Evolutionary conservation across 1,139 yeast species (phyloP), one percentile per base, ranked within the genome.

Genomic region (Zygosaccharomyces pseudobailii): DNA sequence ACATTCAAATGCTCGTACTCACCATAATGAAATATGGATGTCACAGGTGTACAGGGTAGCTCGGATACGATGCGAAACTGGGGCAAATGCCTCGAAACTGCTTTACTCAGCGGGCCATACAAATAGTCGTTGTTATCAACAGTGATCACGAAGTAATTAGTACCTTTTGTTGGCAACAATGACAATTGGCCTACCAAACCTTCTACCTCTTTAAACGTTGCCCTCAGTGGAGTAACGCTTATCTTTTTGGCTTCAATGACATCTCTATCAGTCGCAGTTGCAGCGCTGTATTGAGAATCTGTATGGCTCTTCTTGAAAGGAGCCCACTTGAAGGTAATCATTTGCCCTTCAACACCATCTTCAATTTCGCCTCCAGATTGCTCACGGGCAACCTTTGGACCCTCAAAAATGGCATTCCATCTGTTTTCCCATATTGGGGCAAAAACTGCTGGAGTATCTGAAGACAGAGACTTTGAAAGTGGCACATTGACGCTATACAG

Each of bases 1-100:
- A 89, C 77, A 60, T 90, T 87, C 23, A 90, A 68, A 47, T 87
- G 90, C 64, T 92, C 98, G 63, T 92, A 92, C 47, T 92, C 97
- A 10, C 88, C 92, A 62, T 80, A 89, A 54, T 89, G 96, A 57
- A 89, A 81, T 1, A 80, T 61, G 50, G 71, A 72, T 2, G 48
- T 51, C 1, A 51, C 52, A 7, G 33, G 42, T 1, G 46, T 38
- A 10, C 43, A 17, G 13, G 55, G 51, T 13, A 52, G 27, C 3
- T 48, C 40, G 7, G 52, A 33, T 5, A 53, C 45, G 5, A 62
- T 50, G 49, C 62, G 24, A 49, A 57, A 25, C 42, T 51, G 25
- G 52, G 68, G 69, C 5, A 71, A 52, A 43, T 68, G 59, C 28
- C 58, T 62, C 21, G 53, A 40, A 33, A 81, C 66, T 0, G 84